Conservation (phyloP, 805 yeast species). For the Starmerella gropengiesseri region DNA sequence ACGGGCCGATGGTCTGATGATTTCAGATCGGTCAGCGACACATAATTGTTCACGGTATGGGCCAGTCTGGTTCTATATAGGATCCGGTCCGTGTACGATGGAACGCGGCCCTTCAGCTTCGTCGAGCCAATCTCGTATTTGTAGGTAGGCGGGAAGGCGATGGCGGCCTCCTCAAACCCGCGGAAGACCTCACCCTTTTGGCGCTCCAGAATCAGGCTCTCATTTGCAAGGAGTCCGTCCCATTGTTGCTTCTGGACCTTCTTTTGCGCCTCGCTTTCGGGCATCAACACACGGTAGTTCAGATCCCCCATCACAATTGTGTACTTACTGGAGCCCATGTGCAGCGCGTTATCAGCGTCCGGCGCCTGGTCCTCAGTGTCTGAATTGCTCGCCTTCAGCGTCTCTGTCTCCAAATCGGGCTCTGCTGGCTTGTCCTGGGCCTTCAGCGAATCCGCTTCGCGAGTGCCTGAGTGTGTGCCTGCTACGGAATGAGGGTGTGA, state of each 20-base stretch:
- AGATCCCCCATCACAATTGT: constrained; percentile 43
- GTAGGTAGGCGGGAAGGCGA: constrained; percentile 46
- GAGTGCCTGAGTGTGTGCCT: not conserved
- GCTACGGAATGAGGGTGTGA: not conserved
- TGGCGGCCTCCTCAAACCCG: constrained; percentile 40
- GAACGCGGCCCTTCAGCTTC: constrained; percentile 32
- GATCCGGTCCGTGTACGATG: constrained; percentile 53
- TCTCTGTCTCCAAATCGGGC: not conserved
- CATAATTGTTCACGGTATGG: constrained; percentile 23
- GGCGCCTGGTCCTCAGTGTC: not conserved
- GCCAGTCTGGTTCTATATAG: constrained; percentile 30
- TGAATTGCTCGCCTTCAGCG: not conserved
- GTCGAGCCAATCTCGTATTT: constrained; percentile 32
- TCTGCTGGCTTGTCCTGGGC: too few species aligned
- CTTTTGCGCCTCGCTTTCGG: constrained; percentile 27
- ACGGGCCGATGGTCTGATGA: constrained; percentile 52
- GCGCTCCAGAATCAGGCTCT: constrained; percentile 35
- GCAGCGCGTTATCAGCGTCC: constrained; percentile 3
- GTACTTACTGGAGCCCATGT: constrained; percentile 5
- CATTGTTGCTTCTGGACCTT: constrained; percentile 29
- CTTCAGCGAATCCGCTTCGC: not conserved
- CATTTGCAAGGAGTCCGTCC: constrained; percentile 34
- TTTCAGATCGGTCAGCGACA: constrained; percentile 24
- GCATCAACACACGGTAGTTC: constrained; percentile 43
- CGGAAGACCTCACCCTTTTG: constrained; percentile 31